Conservation (phyloP, 768 basidiomycete genomes). For the Lanmaoa pseudosensibilis region DNA sequence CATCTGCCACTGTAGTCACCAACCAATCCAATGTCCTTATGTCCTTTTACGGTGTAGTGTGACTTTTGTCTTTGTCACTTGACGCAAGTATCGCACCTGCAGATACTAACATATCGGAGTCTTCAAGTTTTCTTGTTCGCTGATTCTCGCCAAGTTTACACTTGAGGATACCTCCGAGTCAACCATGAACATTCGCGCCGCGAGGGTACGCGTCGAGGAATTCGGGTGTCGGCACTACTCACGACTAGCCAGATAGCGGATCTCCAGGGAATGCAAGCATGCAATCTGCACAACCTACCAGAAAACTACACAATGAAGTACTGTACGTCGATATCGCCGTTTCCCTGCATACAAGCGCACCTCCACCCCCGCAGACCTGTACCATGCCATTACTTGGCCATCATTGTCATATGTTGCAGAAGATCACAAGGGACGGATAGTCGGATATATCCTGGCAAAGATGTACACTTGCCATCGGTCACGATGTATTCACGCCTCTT, state of each 20-base stretch:
- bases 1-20: slow-evolving; percentile 22
- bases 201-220: slow-evolving; percentile 23
- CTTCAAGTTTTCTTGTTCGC: neutral
- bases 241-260: slow-evolving; percentile 67
- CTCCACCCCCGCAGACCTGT: slow-evolving; percentile 63
- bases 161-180: neutral
- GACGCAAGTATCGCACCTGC: neutral
- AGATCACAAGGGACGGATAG: slow-evolving; percentile 83
- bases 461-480: slow-evolving; percentile 56
- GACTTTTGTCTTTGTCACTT: neutral
- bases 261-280: slow-evolving; percentile 89
- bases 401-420: slow-evolving; percentile 92
- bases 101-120: neutral
- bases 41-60: slow-evolving; percentile 14
- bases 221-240: slow-evolving; percentile 7
- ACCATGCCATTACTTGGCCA: slow-evolving; percentile 90
- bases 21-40: neutral
- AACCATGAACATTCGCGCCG: slow-evolving; percentile 33
- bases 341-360: neutral
- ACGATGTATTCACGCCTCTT: slow-evolving; percentile 21
- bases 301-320: slow-evolving; percentile 88
- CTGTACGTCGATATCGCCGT: slow-evolving; percentile 43
- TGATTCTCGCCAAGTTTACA: neutral
- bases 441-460: slow-evolving; percentile 95
- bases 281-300: slow-evolving; percentile 90